Conservation (phyloP, 1,139 yeast species). For the Geotrichum candidum region DNA sequence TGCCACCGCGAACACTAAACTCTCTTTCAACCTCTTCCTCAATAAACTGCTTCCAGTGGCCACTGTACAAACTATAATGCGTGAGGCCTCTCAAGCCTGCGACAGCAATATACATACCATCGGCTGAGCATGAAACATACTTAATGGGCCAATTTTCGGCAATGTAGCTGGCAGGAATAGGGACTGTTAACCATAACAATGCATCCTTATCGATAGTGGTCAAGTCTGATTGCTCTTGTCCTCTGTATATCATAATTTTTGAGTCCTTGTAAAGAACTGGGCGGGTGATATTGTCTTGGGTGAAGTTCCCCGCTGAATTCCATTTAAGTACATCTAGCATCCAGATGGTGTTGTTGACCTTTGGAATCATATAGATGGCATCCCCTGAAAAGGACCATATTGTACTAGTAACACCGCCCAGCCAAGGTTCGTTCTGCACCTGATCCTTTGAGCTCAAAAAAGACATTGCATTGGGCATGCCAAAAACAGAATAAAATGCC, state of each 20-base stretch:
- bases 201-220: constrained; percentile 38
- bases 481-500: constrained; percentile 37
- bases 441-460: constrained; percentile 28
- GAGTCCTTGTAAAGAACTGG: constrained; percentile 37
- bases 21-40: constrained; percentile 36
- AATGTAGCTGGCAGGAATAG: constrained; percentile 37
- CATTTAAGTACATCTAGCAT: constrained; percentile 31
- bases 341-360: constrained; percentile 23
- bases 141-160: constrained; percentile 41
- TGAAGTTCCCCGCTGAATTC: constrained; percentile 31
- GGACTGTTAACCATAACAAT: constrained; percentile 37
- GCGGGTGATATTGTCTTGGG: constrained; percentile 29
- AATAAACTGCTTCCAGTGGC: constrained; percentile 39
- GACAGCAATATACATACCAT: constrained; percentile 41
- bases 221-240: constrained; percentile 36
- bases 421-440: constrained; percentile 29
- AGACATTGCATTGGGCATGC: constrained; percentile 34
- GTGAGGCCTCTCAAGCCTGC: constrained; percentile 41
- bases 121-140: constrained; percentile 35
- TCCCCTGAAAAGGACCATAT: constrained; percentile 35
- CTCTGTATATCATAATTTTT: constrained; percentile 37
- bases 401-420: constrained; percentile 31
- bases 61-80: constrained; percentile 36
- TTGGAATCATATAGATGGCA: constrained; percentile 27
- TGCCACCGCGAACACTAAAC: constrained; percentile 39